phyloP scores from a whole-genome alignment of 495 filamentous ascomycete species.

The Aspergillus coremiiformis region DNA sequence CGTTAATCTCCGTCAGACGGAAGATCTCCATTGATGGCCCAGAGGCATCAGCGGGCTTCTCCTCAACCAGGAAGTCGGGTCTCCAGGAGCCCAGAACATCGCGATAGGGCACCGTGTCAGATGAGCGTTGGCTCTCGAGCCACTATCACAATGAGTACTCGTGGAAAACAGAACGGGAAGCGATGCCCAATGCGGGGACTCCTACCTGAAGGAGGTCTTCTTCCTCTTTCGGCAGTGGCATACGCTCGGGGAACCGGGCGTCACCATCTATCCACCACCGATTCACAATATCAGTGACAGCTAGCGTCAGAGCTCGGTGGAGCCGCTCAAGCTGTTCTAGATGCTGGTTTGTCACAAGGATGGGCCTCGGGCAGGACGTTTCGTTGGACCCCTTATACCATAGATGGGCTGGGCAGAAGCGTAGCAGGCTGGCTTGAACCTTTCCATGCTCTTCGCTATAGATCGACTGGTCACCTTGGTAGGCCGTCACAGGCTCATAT shows the following conservation, averaged over 20 bases:
- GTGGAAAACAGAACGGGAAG: too few species aligned
- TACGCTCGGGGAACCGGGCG: conserved; percentile 27
- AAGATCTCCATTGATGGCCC: conserved; percentile 16
- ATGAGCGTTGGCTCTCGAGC: conserved; percentile 4
- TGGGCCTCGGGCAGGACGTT: conserved; percentile 11
- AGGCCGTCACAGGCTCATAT: not conserved
- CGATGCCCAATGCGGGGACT: too few species aligned
- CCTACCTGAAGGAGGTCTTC: conserved; percentile 24
- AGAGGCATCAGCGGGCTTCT: not conserved
- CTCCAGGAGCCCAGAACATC: conserved; percentile 29
- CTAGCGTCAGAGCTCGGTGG: conserved; percentile 20
- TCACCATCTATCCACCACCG: conserved; percentile 35
- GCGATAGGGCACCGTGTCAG: not conserved
- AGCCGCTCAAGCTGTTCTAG: conserved; percentile 16
- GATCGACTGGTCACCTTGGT: not conserved
- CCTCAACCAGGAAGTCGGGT: conserved; percentile 38
- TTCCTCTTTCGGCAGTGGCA: conserved; percentile 31
- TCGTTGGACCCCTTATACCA: not conserved
- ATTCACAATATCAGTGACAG: conserved; percentile 33
- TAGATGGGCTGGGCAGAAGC: not conserved
- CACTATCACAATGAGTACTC: too few species aligned
- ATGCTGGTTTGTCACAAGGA: conserved; percentile 12
- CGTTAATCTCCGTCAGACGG: conserved; percentile 41
- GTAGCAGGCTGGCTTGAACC: not conserved
- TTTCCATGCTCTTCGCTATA: not conserved